Conservation (phyloP, 306 rosid species). For the Gastrolobium bilobum region DNA sequence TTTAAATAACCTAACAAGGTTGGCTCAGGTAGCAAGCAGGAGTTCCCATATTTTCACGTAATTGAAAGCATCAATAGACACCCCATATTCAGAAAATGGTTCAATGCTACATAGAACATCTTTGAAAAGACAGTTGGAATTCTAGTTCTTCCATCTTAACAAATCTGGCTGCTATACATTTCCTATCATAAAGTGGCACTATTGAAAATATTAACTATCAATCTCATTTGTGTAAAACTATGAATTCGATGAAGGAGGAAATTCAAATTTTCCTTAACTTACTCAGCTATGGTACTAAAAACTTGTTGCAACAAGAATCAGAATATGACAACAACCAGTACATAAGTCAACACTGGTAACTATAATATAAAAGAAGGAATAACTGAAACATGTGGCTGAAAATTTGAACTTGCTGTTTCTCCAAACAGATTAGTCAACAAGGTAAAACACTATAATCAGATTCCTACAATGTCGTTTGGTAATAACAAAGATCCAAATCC, state of each 20-base stretch:
- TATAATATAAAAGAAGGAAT: conserved; percentile 22
- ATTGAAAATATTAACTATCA: conserved; percentile 23
- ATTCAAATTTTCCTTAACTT: conserved; percentile 33
- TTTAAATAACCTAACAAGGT: conserved; percentile 37
- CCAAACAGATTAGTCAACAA: conserved; percentile 41
- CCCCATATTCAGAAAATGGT: conserved; percentile 38
- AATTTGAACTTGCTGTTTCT: conserved; percentile 30
- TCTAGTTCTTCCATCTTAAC: conserved; percentile 30
- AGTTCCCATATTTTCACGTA: conserved; percentile 31
- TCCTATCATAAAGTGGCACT: conserved; percentile 20
- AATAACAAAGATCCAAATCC: conserved; percentile 48
- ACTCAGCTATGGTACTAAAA: conserved; percentile 29
- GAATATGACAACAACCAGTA: conserved; percentile 14
- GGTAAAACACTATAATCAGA: conserved; percentile 23
- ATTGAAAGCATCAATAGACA: conserved; percentile 16
- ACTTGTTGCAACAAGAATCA: conserved; percentile 35
- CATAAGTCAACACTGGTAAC: conserved; percentile 29
- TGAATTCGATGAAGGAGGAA: conserved; percentile 17
- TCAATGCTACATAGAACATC: background rate
- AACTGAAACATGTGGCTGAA: background rate
- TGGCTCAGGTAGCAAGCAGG: conserved; percentile 38
- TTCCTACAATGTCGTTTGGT: conserved; percentile 36
- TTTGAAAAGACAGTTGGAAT: conserved; percentile 29
- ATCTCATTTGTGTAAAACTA: conserved; percentile 29
- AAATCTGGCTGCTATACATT: background rate